Evolutionary conservation across 345 rosid species (phyloP).

Genomic region (Euphorbia pulcherrima): DNA sequence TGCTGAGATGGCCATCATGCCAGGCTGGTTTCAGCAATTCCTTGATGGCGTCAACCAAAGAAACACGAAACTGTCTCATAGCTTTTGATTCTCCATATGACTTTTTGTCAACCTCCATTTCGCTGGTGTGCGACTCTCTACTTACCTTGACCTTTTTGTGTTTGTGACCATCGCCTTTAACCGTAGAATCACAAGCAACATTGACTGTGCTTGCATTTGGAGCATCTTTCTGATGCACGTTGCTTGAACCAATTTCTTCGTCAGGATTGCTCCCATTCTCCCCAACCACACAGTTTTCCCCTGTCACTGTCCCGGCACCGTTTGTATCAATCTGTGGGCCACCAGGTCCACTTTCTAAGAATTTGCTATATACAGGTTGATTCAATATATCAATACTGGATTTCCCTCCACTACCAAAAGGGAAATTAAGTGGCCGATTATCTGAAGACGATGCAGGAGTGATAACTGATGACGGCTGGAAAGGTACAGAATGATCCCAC

Average conservation of each 20-base stretch:
- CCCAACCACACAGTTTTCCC: constrained; percentile 45
- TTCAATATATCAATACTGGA: constrained; percentile 27
- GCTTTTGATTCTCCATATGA: constrained; percentile 53
- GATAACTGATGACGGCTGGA: constrained; percentile 60
- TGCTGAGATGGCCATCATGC: constrained; percentile 77
- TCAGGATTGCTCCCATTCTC: constrained; percentile 33
- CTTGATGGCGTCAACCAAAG: constrained; percentile 60
- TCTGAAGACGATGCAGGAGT: constrained; percentile 47
- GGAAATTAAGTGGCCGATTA: constrained; percentile 36
- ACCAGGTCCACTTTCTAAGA: constrained; percentile 21
- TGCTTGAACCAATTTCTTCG: constrained; percentile 46
- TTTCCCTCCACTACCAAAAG: constrained; percentile 35
- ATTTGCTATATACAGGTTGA: constrained; percentile 35
- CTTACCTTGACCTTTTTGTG: constrained; percentile 39
- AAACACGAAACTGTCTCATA: constrained; percentile 51
- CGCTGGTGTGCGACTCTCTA: constrained; percentile 27
- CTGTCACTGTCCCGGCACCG: constrained; percentile 34
- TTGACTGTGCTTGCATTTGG: constrained; percentile 31
- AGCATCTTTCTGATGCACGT: constrained; percentile 33
- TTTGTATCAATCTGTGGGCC: constrained; percentile 34
- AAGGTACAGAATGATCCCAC: constrained; percentile 92
- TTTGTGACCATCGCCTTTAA: constrained; percentile 39
- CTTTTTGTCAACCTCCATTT: constrained; percentile 43
- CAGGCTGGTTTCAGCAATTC: constrained; percentile 75
- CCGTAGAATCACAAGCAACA: constrained; percentile 32